phyloP scores from a whole-genome alignment of 2,329 filamentous ascomycete species.

The Claviceps sp. region DNA sequence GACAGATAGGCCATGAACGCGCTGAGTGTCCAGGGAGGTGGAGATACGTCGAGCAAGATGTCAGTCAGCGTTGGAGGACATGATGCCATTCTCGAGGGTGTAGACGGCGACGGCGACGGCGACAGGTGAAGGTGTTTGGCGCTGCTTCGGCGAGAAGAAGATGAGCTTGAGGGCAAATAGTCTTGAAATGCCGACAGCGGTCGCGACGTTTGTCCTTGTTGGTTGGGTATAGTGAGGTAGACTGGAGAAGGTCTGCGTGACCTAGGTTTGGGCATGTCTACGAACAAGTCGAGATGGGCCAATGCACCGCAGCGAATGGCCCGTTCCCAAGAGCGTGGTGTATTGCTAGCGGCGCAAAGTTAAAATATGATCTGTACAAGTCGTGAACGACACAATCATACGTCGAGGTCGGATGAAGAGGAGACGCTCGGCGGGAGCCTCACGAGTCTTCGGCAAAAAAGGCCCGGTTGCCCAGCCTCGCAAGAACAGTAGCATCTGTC shows the following conservation, averaged over 20 bases:
- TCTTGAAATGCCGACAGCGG: conserved; percentile 32
- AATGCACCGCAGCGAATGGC: background rate
- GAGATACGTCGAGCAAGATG: conserved; percentile 74
- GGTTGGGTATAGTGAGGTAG: conserved; percentile 25
- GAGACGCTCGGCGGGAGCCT: background rate
- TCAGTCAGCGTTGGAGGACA: conserved; percentile 61
- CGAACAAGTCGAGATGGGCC: background rate
- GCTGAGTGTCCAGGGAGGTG: conserved; percentile 76
- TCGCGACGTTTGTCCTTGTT: conserved; percentile 29
- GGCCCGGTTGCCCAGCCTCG: background rate
- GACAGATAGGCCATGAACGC: conserved; percentile 96
- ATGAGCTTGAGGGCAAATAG: conserved; percentile 25
- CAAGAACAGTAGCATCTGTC: background rate
- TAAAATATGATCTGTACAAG: background rate
- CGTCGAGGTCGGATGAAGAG: background rate
- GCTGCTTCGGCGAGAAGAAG: conserved; percentile 36
- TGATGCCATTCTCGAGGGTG: conserved; percentile 18
- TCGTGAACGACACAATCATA: background rate
- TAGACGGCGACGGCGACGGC: conserved; percentile 13
- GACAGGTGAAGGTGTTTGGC: conserved; percentile 31
- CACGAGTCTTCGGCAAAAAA: background rate
- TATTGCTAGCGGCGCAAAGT: background rate
- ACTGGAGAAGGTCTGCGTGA: conserved; percentile 30
- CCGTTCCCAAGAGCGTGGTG: background rate
- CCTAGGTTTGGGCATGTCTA: conserved; percentile 23